Conservation (phyloP, 345 rosid species). For the Hibiscus syriacus region DNA sequence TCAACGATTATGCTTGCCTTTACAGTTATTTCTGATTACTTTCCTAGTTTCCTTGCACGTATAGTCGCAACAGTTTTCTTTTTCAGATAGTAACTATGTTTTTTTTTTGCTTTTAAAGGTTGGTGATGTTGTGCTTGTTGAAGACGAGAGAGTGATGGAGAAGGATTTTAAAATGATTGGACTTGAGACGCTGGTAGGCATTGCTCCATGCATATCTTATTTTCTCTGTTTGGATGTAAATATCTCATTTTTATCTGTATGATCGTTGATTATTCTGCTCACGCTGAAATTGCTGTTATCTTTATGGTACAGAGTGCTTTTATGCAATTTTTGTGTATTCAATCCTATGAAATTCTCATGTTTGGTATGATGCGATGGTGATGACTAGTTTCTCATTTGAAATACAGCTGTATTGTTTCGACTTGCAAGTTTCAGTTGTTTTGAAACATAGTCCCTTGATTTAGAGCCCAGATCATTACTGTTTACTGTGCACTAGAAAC, state of each 20-base stretch:
- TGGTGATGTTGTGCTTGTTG: conserved; percentile 81
- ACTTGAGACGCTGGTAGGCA: conserved; percentile 76
- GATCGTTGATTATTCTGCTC: neutral
- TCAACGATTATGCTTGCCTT: neutral
- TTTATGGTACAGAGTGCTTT: neutral
- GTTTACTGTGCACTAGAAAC: neutral
- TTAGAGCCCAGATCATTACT: neutral
- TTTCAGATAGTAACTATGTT: neutral
- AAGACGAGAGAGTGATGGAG: conserved; percentile 48
- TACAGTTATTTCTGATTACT: neutral
- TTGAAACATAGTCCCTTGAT: neutral
- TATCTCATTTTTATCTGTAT: neutral
- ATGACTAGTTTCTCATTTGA: neutral
- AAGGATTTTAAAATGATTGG: conserved; percentile 56
- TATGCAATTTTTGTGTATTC: neutral
- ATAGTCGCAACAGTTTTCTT: neutral
- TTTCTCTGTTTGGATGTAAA: neutral
- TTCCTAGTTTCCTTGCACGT: neutral
- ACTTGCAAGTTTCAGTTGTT: conserved; percentile 1
- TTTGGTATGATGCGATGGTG: neutral
- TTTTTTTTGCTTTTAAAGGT: conserved; percentile 35
- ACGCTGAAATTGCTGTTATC: neutral
- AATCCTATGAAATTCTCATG: neutral
- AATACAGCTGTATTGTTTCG: neutral
- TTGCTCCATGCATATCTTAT: neutral